phyloP scores from a whole-genome alignment of 169 alveolate species.

The Cryptosporidium parvum region DNA sequence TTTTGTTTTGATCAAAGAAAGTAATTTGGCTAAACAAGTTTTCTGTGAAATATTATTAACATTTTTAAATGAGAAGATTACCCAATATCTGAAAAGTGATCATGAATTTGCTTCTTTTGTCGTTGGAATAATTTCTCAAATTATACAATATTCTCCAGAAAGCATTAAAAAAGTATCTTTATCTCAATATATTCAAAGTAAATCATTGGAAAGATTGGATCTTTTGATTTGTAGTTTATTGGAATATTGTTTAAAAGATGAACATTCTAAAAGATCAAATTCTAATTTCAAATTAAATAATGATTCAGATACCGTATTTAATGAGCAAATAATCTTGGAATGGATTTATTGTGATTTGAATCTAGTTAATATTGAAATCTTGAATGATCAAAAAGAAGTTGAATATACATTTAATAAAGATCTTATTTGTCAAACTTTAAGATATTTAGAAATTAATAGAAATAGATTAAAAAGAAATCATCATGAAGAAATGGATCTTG shows the following conservation, averaged over 20 bases:
- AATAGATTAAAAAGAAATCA: neutral
- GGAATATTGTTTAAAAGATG: neutral
- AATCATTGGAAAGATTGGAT: neutral
- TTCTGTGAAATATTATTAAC: neutral
- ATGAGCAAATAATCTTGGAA: constrained; percentile 1
- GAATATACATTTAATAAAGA: neutral
- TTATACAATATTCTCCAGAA: constrained; percentile 4
- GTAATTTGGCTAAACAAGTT: neutral
- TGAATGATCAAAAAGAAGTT: neutral
- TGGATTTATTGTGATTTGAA: constrained; percentile 18
- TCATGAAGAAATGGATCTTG: constrained; percentile 7
- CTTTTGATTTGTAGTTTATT: neutral
- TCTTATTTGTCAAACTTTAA: constrained; percentile 4
- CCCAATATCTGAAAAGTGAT: neutral
- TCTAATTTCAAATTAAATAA: neutral
- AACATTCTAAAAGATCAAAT: neutral
- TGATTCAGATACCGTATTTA: neutral
- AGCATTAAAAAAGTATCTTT: neutral
- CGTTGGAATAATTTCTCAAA: neutral
- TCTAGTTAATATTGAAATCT: neutral
- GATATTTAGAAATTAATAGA: neutral
- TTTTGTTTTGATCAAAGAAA: neutral
- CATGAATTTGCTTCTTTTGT: constrained; percentile 18
- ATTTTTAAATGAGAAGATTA: neutral
- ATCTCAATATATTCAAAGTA: neutral